Evolutionary conservation across 306 rosid species (phyloP).

Genomic region (barrel medic (Medicago truncatula)): DNA sequence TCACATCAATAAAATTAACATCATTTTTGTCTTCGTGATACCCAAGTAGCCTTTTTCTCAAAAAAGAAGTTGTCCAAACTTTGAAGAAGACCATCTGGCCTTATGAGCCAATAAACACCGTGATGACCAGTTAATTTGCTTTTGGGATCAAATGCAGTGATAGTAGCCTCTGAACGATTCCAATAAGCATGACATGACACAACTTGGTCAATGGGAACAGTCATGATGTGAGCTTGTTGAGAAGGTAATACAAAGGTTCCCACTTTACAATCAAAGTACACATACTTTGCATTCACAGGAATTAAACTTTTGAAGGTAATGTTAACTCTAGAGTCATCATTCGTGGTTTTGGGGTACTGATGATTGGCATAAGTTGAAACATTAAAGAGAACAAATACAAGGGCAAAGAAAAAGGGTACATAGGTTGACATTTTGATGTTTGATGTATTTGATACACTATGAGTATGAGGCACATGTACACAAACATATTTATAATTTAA

Average conservation of each 20-base stretch:
- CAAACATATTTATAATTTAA: neutral
- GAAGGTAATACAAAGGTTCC: neutral
- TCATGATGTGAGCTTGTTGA: neutral
- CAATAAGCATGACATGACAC: neutral
- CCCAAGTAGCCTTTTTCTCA: too few species aligned
- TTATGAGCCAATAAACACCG: too few species aligned
- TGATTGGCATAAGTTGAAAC: neutral
- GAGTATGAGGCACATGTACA: neutral
- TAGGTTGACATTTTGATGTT: neutral
- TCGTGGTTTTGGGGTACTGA: neutral
- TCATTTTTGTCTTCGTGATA: too few species aligned
- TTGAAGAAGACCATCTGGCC: too few species aligned
- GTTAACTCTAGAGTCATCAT: neutral
- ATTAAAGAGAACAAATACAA: neutral
- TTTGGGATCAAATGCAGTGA: too few species aligned
- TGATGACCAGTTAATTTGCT: too few species aligned
- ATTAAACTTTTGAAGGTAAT: neutral
- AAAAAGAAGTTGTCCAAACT: too few species aligned
- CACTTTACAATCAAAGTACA: neutral
- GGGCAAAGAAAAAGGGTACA: neutral
- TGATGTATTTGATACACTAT: neutral
- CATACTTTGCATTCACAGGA: neutral
- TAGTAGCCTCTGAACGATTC: too few species aligned
- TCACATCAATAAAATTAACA: too few species aligned
- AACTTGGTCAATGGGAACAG: neutral